These are phyloP conservation scores for Nemophila menziesii DNA, from an alignment of 257 asterid species.

Conservation along the genomic window DNA sequence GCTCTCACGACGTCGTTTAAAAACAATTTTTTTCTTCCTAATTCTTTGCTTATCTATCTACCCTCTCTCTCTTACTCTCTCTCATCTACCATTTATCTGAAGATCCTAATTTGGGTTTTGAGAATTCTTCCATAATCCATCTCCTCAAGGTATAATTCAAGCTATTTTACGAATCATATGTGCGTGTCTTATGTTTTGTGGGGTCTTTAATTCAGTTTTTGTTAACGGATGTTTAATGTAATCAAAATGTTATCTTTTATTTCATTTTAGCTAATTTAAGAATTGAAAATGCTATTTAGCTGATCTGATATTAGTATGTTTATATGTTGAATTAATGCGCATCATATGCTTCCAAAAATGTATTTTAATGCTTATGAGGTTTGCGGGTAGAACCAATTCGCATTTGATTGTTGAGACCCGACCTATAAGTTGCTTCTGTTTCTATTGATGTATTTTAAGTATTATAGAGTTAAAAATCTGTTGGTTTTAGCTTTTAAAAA, in stretches of 20 bases:
- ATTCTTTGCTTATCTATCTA: conserved; percentile 3
- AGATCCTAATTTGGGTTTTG: too few species aligned
- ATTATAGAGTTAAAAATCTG: too few species aligned
- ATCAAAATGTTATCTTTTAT: too few species aligned
- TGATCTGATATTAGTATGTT: not conserved
- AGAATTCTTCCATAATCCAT: not conserved
- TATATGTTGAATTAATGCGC: not conserved
- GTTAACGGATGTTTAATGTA: conserved; percentile 7
- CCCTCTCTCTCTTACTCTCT: conserved; percentile 5
- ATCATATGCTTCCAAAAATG: not conserved
- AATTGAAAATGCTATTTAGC: too few species aligned
- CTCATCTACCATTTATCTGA: not conserved
- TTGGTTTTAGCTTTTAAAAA: too few species aligned
- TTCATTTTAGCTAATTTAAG: not conserved
- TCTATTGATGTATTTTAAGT: too few species aligned
- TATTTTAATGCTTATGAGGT: not conserved
- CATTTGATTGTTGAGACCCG: too few species aligned
- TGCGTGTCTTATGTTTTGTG: not conserved
- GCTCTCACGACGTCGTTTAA: conserved; percentile 20
- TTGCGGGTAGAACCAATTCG: too few species aligned
- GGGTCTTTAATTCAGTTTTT: conserved; percentile 1
- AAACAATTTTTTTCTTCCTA: not conserved
- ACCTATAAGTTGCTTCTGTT: too few species aligned
- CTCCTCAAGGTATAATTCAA: conserved; percentile 12
- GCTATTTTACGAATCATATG: not conserved